Percentiles rank a stretch among this genome's conserved stretches.
Evolutionary conservation across 495 filamentous ascomycete genomes (phyloP).

Genomic region (Barbatosphaeria neglecta): DNA sequence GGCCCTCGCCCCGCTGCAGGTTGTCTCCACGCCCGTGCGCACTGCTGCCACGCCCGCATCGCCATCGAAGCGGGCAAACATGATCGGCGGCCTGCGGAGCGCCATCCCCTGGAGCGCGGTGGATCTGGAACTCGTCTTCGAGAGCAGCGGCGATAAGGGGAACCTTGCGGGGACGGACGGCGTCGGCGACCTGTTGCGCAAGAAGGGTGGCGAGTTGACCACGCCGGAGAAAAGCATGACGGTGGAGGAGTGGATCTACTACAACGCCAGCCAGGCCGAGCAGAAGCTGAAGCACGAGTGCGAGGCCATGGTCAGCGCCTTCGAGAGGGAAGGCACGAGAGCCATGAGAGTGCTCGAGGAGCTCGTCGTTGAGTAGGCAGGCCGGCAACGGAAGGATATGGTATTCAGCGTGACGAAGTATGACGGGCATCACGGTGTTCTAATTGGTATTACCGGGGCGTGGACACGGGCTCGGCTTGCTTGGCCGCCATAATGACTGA

Average conservation of each 20-base stretch:
- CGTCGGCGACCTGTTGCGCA: slow-evolving; percentile 14
- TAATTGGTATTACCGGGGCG: no score
- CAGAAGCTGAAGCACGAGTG: slow-evolving; percentile 66
- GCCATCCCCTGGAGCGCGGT: slow-evolving; percentile 57
- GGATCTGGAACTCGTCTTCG: slow-evolving; percentile 58
- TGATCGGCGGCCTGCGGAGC: slow-evolving; percentile 46
- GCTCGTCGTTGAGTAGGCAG: slow-evolving; percentile 33
- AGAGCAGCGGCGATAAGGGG: slow-evolving; percentile 43
- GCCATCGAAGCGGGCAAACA: slow-evolving; percentile 49
- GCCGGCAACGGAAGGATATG: neutral
- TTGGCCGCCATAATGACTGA: no score
- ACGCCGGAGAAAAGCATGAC: slow-evolving; percentile 79
- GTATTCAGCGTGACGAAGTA: no score
- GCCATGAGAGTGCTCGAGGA: slow-evolving; percentile 71
- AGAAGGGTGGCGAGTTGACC: slow-evolving; percentile 45
- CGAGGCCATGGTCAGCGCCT: slow-evolving; percentile 64
- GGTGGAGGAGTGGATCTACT: slow-evolving; percentile 82
- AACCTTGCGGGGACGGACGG: slow-evolving; percentile 12
- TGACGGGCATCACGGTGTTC: no score
- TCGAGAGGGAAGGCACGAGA: slow-evolving; percentile 69
- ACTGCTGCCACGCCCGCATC: slow-evolving; percentile 23
- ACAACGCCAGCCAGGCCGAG: slow-evolving; percentile 70
- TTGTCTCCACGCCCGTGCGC: slow-evolving; percentile 39
- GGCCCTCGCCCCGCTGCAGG: slow-evolving; percentile 34
- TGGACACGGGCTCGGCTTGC: no score